A percentile compares a stretch with the other conserved stretches of the same genome.
Evolutionary conservation across 306 rosid species (phyloP).

Genomic region (Quercus mongolica): DNA sequence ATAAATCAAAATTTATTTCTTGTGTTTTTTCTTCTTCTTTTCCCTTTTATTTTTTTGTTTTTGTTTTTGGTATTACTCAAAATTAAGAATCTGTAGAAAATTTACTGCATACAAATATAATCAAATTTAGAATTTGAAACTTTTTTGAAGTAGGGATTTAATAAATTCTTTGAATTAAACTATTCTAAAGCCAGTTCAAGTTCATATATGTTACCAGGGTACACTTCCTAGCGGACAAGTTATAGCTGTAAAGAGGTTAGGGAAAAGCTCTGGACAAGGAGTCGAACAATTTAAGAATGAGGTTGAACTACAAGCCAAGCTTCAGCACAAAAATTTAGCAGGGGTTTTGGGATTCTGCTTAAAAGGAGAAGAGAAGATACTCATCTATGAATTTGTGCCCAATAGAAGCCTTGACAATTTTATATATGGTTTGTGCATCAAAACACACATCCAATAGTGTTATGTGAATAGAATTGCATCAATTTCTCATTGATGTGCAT

Average conservation of each 20-base stretch:
- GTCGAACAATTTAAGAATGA: conserved; percentile 7
- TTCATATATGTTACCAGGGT: conserved; percentile 18
- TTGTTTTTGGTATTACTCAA: background rate
- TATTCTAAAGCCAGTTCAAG: background rate
- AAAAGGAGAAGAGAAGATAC: conserved; percentile 16
- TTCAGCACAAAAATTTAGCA: conserved; percentile 21
- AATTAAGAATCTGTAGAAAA: background rate
- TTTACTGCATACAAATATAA: background rate
- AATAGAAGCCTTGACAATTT: background rate
- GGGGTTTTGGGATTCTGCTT: conserved; percentile 22
- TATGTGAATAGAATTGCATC: background rate
- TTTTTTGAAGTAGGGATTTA: background rate
- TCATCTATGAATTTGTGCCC: conserved; percentile 21
- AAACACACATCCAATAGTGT: background rate
- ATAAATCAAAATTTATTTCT: background rate
- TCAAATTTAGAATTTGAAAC: background rate
- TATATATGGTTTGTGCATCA: conserved; percentile 21
- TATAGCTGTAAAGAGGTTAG: conserved; percentile 21
- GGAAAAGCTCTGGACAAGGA: conserved; percentile 1
- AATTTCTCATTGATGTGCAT: background rate
- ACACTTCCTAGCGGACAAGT: conserved; percentile 14
- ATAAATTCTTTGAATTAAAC: background rate
- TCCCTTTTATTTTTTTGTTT: too few relatives aligned
- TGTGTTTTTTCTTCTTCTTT: background rate
- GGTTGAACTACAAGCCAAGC: conserved; percentile 15